Conservation (phyloP, 2,329 filamentous ascomycete genomes). For the Alternaria viburni region DNA sequence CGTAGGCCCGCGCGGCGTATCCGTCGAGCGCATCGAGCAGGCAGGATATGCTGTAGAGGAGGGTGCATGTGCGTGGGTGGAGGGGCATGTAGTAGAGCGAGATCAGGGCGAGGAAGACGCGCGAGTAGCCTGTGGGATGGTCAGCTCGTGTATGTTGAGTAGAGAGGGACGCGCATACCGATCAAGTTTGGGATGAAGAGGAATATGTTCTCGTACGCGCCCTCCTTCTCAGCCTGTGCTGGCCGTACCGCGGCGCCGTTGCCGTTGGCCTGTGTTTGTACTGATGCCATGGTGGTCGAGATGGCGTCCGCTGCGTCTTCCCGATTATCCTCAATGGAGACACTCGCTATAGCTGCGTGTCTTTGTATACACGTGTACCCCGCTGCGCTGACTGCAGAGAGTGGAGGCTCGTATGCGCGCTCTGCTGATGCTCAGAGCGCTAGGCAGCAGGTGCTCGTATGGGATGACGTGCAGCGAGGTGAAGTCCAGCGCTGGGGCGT, state of each 20-base stretch:
- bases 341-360: not conserved
- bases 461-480: not conserved
- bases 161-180: conserved; percentile 43
- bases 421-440: conserved; percentile 7
- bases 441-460: conserved; percentile 8
- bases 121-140: conserved; percentile 53
- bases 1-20: conserved; percentile 82
- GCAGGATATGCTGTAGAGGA: conserved; percentile 92
- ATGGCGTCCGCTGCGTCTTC: not conserved
- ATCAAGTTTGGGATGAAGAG: conserved; percentile 61
- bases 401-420: conserved; percentile 3
- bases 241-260: conserved; percentile 38
- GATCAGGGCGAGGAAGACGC: conserved; percentile 71
- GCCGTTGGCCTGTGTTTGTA: conserved; percentile 36
- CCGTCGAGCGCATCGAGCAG: conserved; percentile 95
- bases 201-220: conserved; percentile 61
- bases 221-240: conserved; percentile 22
- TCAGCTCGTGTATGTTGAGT: conserved; percentile 11
- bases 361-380: conserved; percentile 7
- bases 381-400: conserved; percentile 9
- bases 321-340: not conserved
- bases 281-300: conserved; percentile 31
- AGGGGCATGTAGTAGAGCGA: conserved; percentile 99
- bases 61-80: conserved; percentile 91
- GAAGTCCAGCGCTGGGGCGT: not conserved